Base-by-base conservation (phyloP, 2,329 filamentous ascomycete genomes). In the Exophiala sideris region DNA sequence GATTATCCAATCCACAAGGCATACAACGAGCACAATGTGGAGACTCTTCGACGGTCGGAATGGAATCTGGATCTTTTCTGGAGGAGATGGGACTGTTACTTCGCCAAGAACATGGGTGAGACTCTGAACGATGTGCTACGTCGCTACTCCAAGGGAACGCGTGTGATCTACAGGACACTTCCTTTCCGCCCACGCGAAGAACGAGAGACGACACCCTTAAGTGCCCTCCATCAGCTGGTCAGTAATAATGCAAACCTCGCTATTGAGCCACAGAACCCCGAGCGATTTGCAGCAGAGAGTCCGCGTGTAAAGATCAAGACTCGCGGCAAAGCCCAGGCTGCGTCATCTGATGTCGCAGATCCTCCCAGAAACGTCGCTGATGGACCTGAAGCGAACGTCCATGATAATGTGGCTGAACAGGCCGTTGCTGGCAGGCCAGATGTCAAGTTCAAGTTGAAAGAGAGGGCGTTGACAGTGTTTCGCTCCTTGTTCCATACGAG, bases 1-100 rank as follows among this genome's bases (percentile, higher is more conserved):
- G 53, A 56, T 39, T 83, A 74, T 70, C 80, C 75, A 47, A 70
- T 71, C 4, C 69, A 76, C 2, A 80, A 77, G 58, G 74, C 70
- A 8, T 71, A 72, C 2, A 81, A 69, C 1, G 71, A 70, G 49
- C 71, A 74, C 10, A 81, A 71, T 14, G 69, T 75, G 0, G 69
- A 73, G 4, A 63, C 64, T 0, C 70, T 83, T 64, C 71, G 73
- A 8, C 58, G 42, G 1, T 78, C 80, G 0, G 80, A 84, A 64
- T 20, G 39, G 0, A 69, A 73, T 21, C 67, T 83, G 4, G 79
- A 81, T 58, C 50, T 44, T 0, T 76, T 80, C 52, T 81, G 78
- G 79, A 54, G 47, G 1, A 62, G 50, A 0, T 51, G 73, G 24
- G 73, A 77, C 49, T 3, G 16, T 16, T n/a, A 54, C 11, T 52